Conservation (phyloP, 2,329 filamentous ascomycete species). For the Samsoniella hepiali region DNA sequence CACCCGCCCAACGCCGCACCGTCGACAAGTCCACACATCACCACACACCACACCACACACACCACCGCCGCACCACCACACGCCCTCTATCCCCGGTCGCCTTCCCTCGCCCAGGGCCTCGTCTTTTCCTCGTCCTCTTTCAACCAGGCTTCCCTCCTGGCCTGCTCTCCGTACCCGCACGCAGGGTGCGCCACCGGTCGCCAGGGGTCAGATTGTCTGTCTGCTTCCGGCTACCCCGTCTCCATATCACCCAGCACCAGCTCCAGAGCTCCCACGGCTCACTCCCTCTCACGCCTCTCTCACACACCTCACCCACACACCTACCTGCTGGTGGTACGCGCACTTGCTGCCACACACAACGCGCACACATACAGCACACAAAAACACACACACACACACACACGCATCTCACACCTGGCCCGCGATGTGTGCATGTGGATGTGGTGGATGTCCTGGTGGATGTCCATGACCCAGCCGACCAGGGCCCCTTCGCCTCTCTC, state of each 20-base stretch:
- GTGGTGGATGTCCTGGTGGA: slow-evolving; percentile 13
- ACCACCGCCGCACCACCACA: not conserved
- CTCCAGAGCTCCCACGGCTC: not conserved
- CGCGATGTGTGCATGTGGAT: slow-evolving; percentile 16
- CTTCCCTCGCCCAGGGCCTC: slow-evolving; percentile 7
- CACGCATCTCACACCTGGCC: slow-evolving; percentile 14
- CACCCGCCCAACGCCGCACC: not conserved
- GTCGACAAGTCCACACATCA: not conserved
- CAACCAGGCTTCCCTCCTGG: not conserved
- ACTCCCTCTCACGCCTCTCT: slow-evolving; percentile 4
- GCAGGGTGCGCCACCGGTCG: slow-evolving; percentile 9
- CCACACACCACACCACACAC: not conserved
- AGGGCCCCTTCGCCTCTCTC: slow-evolving; percentile 17
- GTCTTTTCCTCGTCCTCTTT: not conserved
- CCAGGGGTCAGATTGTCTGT: slow-evolving; percentile 15
- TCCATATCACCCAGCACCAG: not conserved
- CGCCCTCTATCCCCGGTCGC: not conserved
- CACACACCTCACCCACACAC: not conserved
- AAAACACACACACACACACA: not conserved
- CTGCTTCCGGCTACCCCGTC: slow-evolving; percentile 17
- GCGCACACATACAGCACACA: not conserved
- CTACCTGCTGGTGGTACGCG: not conserved
- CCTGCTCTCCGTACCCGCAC: slow-evolving; percentile 7
- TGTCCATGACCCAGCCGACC: slow-evolving; percentile 17
- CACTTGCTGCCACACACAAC: not conserved